These are phyloP conservation scores for Tagetes patula DNA, from an alignment of 129 eudicot species.

Conservation along the genomic window DNA sequence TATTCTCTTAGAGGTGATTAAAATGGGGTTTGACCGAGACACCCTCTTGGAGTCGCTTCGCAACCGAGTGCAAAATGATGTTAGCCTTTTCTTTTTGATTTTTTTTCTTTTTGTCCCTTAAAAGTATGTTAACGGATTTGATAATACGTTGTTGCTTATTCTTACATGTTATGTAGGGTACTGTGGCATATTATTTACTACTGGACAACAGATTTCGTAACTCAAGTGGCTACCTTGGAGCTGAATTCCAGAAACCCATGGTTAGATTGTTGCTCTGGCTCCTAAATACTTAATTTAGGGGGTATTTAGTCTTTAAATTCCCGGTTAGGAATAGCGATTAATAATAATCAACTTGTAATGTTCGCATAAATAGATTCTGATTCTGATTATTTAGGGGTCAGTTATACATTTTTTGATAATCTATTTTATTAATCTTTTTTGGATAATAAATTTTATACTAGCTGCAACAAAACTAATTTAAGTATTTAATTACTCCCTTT, in stretches of 20 bases:
- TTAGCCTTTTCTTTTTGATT: slow-evolving; percentile 27
- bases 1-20: slow-evolving; percentile 84
- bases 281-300: not conserved
- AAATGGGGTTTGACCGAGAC: slow-evolving; percentile 90
- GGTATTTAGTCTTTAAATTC: not conserved
- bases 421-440: not conserved
- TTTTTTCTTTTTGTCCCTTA: not conserved
- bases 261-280: slow-evolving; percentile 36
- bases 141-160: not conserved
- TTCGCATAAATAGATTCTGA: not conserved
- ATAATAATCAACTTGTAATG: not conserved
- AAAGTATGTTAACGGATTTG: not conserved
- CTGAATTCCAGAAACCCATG: slow-evolving; percentile 92
- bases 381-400: not conserved
- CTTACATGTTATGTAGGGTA: slow-evolving; percentile 54
- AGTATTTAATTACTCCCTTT: not conserved
- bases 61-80: slow-evolving; percentile 90
- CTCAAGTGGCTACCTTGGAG: slow-evolving; percentile 92
- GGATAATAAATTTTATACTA: not conserved
- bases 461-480: not conserved
- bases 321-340: not conserved
- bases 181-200: slow-evolving; percentile 90
- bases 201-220: slow-evolving; percentile 85
- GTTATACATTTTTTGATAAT: not conserved
- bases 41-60: slow-evolving; percentile 79